Evolutionary conservation across 2,329 filamentous ascomycete species (phyloP).

Genomic region (Peltaster fructicola): DNA sequence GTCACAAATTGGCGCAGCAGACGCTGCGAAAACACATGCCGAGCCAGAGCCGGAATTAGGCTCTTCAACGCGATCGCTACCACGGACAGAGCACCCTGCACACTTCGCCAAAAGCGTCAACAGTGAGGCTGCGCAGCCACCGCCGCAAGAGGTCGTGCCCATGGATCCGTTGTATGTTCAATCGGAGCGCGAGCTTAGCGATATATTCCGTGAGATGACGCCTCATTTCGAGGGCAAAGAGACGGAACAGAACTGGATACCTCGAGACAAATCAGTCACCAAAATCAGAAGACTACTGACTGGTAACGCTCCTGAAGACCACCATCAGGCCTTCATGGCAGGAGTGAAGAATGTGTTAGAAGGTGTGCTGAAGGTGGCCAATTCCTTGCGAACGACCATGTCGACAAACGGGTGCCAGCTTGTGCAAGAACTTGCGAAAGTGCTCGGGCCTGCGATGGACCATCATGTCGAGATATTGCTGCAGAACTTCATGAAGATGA

Average conservation of each 20-base stretch:
- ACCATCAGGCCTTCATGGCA: conserved; percentile 49
- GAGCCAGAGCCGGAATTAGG: conserved; percentile 16
- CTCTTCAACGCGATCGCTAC: conserved; percentile 26
- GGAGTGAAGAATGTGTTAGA: conserved; percentile 62
- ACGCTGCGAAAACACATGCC: conserved; percentile 2
- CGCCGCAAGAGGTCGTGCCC: conserved; percentile 46
- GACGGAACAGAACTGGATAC: conserved; percentile 78
- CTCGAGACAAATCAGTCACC: conserved; percentile 62
- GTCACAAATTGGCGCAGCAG: conserved; percentile 46
- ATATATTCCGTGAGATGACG: conserved; percentile 67
- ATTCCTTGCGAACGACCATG: conserved; percentile 72
- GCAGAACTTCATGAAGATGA: conserved; percentile 78
- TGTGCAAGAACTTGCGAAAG: conserved; percentile 67
- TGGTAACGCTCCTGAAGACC: conserved; percentile 70
- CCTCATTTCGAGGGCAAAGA: conserved; percentile 73
- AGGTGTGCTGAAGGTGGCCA: conserved; percentile 71
- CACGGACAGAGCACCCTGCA: conserved; percentile 24
- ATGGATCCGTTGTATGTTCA: conserved; percentile 73
- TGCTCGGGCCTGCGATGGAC: conserved; percentile 63
- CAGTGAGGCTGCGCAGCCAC: conserved; percentile 34
- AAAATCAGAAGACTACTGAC: conserved; percentile 63
- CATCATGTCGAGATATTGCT: conserved; percentile 79
- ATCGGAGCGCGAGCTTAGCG: conserved; percentile 73
- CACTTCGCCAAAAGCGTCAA: conserved; percentile 26
- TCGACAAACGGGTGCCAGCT: conserved; percentile 72